Conservation (phyloP, 1,284 basidiomycete genomes). For the Ganoderma resinaceum region DNA sequence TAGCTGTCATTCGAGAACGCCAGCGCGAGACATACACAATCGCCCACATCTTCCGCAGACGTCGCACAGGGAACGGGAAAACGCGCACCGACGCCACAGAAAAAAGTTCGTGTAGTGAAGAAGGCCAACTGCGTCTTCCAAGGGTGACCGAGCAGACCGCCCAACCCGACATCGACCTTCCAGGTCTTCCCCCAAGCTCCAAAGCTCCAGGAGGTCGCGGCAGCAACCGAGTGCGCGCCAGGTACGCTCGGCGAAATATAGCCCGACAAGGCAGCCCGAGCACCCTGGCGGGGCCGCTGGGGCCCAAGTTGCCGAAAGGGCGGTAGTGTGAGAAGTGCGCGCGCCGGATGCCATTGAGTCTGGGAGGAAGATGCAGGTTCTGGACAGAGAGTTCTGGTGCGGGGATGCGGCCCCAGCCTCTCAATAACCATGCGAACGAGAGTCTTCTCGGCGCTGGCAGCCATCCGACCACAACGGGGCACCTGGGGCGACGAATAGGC, state of each 20-base stretch:
- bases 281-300: slow-evolving; percentile 1
- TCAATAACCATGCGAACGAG: slow-evolving; percentile 10
- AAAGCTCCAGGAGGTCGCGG: slow-evolving; percentile 3
- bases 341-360: slow-evolving; percentile 6
- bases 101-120: background rate
- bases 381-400: slow-evolving; percentile 2
- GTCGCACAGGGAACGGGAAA: background rate
- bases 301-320: slow-evolving; percentile 23
- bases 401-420: slow-evolving; percentile 6
- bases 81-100: background rate
- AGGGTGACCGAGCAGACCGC: background rate
- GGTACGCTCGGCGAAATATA: slow-evolving; percentile 30
- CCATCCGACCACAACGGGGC: background rate
- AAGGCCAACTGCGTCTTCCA: background rate
- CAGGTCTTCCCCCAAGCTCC: background rate
- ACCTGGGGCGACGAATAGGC: slow-evolving; percentile 12
- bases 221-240: slow-evolving; percentile 19
- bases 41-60: background rate
- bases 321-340: slow-evolving; percentile 19
- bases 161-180: background rate
- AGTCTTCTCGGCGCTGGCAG: background rate
- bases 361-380: slow-evolving; percentile 12
- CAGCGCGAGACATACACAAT: background rate
- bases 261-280: slow-evolving; percentile 6
- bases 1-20: background rate